phyloP scores from a whole-genome alignment of 352 stramenopile genomes.

The Hyaloperonospora brassicae region DNA sequence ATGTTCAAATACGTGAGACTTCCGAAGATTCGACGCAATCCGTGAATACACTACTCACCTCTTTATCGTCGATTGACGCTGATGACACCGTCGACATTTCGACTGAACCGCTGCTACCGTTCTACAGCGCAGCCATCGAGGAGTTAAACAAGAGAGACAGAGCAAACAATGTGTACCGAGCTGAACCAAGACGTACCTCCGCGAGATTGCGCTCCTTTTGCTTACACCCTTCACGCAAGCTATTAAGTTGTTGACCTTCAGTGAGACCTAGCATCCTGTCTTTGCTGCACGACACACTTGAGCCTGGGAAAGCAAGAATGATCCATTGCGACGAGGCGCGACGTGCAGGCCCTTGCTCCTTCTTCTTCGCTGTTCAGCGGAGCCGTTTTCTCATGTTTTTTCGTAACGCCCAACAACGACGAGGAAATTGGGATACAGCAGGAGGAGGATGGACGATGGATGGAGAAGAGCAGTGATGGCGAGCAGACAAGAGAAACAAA shows the following conservation, averaged over 20 bases:
- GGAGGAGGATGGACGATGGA: too few species aligned
- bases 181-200: slow-evolving; percentile 2
- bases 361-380: slow-evolving; percentile 3
- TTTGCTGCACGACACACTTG: background rate
- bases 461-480: too few species aligned
- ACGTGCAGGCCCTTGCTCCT: background rate
- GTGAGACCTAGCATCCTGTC: slow-evolving; percentile 2
- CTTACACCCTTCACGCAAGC: slow-evolving; percentile 10
- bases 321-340: slow-evolving; percentile 7
- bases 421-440: too few species aligned
- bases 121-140: slow-evolving; percentile 1
- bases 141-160: too few species aligned
- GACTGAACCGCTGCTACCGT: slow-evolving; percentile 3
- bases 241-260: slow-evolving; percentile 1
- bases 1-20: too few species aligned
- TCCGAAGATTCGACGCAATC: too few species aligned
- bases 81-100: slow-evolving; percentile 5
- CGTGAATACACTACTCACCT: slow-evolving; percentile 1
- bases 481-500: too few species aligned
- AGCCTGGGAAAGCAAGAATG: slow-evolving; percentile 1
- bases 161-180: too few species aligned
- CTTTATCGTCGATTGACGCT: slow-evolving; percentile 9
- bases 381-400: background rate
- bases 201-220: slow-evolving; percentile 6
- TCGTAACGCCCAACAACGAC: slow-evolving; percentile 4